phyloP scores from a whole-genome alignment of 148 eudicot species.

The Cornus florida region DNA sequence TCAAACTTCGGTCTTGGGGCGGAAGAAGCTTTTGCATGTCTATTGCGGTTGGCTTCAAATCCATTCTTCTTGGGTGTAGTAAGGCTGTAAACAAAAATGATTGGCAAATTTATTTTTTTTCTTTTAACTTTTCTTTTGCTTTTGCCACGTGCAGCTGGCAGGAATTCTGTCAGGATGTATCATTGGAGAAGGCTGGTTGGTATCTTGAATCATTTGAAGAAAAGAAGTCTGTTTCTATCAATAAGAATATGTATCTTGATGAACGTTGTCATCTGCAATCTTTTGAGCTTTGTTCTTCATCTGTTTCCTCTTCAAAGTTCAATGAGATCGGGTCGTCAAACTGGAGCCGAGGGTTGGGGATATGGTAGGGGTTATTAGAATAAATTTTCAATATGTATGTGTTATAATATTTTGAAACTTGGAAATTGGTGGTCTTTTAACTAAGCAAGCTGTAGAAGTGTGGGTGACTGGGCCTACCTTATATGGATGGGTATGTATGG shows the following conservation, averaged over 20 bases:
- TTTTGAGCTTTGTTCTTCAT: constrained; percentile 8
- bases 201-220: constrained; percentile 36
- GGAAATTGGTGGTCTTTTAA: too few relatives aligned
- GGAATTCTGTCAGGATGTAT: constrained; percentile 74
- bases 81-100: background rate
- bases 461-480: background rate
- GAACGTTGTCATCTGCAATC: constrained; percentile 4
- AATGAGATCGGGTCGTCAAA: constrained; percentile 28
- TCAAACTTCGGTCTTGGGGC: constrained; percentile 47
- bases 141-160: constrained; percentile 61
- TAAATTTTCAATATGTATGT: background rate
- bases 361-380: constrained; percentile 30
- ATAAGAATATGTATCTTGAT: constrained; percentile 19
- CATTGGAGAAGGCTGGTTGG: constrained; percentile 88
- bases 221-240: constrained; percentile 14
- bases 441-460: background rate
- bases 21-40: constrained; percentile 59
- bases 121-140: background rate
- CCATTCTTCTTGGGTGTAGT: background rate
- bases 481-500: background rate
- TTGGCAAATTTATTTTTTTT: background rate
- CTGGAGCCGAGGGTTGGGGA: constrained; percentile 23
- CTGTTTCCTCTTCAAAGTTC: constrained; percentile 30
- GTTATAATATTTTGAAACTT: background rate
- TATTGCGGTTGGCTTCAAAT: constrained; percentile 55